Evolutionary conservation across 306 rosid genomes (phyloP), one percentile per base, ranked within the genome.

Genomic region (Vigna radiata): DNA sequence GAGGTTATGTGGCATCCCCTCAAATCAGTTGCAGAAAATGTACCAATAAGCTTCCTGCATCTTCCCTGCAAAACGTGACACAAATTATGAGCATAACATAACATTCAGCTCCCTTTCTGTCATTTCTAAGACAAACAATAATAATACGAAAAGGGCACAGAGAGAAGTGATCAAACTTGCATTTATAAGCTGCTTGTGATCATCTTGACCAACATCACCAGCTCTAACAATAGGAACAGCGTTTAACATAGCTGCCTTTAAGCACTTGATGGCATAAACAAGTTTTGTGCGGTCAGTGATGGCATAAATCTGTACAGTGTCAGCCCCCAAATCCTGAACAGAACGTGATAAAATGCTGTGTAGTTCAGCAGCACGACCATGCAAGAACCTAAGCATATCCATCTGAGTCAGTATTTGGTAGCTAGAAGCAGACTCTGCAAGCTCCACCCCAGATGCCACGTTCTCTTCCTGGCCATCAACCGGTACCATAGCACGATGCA

Each of bases 401-500:
- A 90, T 90, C 50, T 90, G 97, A 13, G 99, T 92, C 1, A 95
- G 81, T 90, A 92, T 92, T 50, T 81, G 76, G 72, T 90, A 95
- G 66, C 90, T 58, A 0, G 92, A 83, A 17, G 97, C 93, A 5
- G 97, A 82, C 73, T 92, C 97, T 1, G 79, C 82, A 5, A 95
- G 92, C 73, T 92, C 94, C 11, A 85, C 97, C 17, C 97, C 97
- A 18, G 15, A 46, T 3, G 87, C 33, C 0, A 64, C 47, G 64
- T 81, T 87, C 58, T 81, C 85, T 64, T 71, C 66, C 3, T 85
- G 86, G 18, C 97, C 72, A 64, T 95, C 98, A 0, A 81, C 9
- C 0, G 97, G 98, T 2, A 92, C 90, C 85, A 95, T 44, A 0
- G 90, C 96, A 0, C 97, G 88, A 78, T 95, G 98, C 63, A 92